A percentile compares a stretch with the other conserved stretches of the same genome.
Conservation (phyloP, 73 alveolate species). For the Paraurostyla sp. region DNA sequence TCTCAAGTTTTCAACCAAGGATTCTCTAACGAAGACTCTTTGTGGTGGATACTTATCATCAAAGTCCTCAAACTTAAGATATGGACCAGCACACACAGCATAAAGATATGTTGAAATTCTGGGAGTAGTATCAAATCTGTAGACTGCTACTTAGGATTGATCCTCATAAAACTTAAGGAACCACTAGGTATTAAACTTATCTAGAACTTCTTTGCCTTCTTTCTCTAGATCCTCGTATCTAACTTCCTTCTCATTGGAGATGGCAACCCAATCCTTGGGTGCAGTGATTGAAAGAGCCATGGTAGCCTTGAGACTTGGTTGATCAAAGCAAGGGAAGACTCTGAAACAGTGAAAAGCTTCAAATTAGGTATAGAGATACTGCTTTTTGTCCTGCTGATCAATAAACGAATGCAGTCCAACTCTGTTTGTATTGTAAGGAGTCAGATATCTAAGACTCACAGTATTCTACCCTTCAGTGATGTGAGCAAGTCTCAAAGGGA, state of each 20-base stretch:
- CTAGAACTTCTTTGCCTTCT: conserved; percentile 54
- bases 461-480: conserved; percentile 40
- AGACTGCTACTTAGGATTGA: conserved; percentile 7
- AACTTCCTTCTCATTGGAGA: conserved; percentile 77
- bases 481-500: neutral
- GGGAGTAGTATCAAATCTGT: conserved; percentile 75
- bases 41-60: conserved; percentile 82
- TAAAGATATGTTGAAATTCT: conserved; percentile 87
- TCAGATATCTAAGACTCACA: conserved; percentile 61
- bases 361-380: conserved; percentile 85
- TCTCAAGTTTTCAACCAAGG: conserved; percentile 65
- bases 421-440: conserved; percentile 88
- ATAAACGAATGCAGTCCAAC: conserved; percentile 94
- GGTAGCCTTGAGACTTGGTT: conserved; percentile 92
- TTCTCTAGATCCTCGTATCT: conserved; percentile 15
- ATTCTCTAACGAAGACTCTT: conserved; percentile 94
- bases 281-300: conserved; percentile 79
- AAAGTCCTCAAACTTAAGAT: conserved; percentile 75
- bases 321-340: conserved; percentile 95
- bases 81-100: conserved; percentile 93
- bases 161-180: conserved; percentile 53
- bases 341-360: conserved; percentile 81
- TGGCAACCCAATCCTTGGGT: conserved; percentile 66
- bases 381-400: conserved; percentile 92
- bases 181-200: conserved; percentile 32